Evolutionary conservation across 2,329 filamentous ascomycete genomes (phyloP).

Genomic region (Xylariaceae sp.): DNA sequence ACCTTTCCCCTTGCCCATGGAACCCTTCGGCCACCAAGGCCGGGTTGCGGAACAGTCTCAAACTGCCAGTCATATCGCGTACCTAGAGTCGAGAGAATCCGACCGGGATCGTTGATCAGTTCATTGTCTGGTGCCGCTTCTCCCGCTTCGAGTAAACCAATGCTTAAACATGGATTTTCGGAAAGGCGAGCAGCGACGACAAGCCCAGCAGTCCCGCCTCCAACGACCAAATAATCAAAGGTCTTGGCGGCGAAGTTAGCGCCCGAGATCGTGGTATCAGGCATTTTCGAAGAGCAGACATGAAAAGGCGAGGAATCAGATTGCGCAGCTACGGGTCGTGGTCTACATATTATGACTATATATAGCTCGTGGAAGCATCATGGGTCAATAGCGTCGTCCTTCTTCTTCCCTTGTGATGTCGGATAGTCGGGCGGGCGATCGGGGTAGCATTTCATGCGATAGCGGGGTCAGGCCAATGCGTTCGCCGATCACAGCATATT

Average conservation of each 20-base stretch:
- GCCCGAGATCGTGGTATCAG: neutral
- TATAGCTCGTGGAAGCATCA: no score
- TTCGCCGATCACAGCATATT: no score
- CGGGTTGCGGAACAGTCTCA: constrained; percentile 37
- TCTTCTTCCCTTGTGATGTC: no score
- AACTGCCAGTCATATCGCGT: constrained; percentile 42
- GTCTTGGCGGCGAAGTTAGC: constrained; percentile 5
- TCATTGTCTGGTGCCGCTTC: constrained; percentile 23
- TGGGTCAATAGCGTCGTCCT: no score
- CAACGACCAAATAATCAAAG: constrained; percentile 23
- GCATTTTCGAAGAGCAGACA: no score
- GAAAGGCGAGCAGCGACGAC: constrained; percentile 41
- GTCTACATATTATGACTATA: no score
- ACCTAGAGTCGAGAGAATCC: constrained; percentile 36
- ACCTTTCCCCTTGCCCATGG: constrained; percentile 46
- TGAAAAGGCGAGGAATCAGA: no score
- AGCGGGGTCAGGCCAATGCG: no score
- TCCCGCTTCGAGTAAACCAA: constrained; percentile 48
- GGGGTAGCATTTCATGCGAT: no score
- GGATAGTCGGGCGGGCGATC: no score
- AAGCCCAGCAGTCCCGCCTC: constrained; percentile 27
- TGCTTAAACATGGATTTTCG: constrained; percentile 37
- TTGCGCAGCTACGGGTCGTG: no score
- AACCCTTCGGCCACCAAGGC: constrained; percentile 38
- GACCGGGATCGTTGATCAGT: constrained; percentile 35